These are phyloP conservation scores for Plectosphaerella sp. DNA, from an alignment of 2,329 filamentous ascomycete species.

Conservation along the genomic window DNA sequence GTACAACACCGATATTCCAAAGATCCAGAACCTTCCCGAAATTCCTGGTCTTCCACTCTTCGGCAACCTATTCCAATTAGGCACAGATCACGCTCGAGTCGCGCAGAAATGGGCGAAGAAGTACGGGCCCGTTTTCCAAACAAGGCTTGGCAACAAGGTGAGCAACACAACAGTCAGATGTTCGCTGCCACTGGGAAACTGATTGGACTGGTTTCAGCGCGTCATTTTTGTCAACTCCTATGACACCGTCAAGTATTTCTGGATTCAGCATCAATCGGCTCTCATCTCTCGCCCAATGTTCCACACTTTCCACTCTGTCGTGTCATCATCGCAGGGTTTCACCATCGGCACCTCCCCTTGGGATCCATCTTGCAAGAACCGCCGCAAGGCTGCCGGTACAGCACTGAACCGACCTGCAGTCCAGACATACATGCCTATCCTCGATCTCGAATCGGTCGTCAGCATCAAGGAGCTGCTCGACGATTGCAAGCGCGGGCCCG, in stretches of 20 bases:
- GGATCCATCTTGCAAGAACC: conserved; percentile 74
- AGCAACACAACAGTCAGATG: background rate
- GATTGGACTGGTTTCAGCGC: conserved; percentile 48
- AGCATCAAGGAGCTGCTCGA: conserved; percentile 57
- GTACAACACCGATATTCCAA: conserved; percentile 50
- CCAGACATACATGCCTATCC: conserved; percentile 76
- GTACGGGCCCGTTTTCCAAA: conserved; percentile 62
- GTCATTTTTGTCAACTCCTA: conserved; percentile 78
- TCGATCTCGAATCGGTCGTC: conserved; percentile 69
- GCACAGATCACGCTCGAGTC: conserved; percentile 50
- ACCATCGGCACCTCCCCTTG: conserved; percentile 82
- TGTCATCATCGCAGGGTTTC: conserved; percentile 72
- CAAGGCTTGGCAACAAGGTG: conserved; percentile 56
- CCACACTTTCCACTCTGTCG: conserved; percentile 77
- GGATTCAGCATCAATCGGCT: conserved; percentile 74
- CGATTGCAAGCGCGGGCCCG: conserved; percentile 57
- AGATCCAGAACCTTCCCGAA: conserved; percentile 58
- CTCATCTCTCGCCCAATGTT: conserved; percentile 73
- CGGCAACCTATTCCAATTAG: conserved; percentile 58
- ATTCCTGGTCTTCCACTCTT: conserved; percentile 59
- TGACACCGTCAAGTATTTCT: conserved; percentile 67
- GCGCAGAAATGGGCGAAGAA: conserved; percentile 53
- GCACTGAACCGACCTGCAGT: conserved; percentile 73
- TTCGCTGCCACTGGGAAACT: background rate
- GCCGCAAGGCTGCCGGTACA: conserved; percentile 74